Conservation (phyloP, 352 stramenopile genomes). For the Pythium aristosporum region DNA sequence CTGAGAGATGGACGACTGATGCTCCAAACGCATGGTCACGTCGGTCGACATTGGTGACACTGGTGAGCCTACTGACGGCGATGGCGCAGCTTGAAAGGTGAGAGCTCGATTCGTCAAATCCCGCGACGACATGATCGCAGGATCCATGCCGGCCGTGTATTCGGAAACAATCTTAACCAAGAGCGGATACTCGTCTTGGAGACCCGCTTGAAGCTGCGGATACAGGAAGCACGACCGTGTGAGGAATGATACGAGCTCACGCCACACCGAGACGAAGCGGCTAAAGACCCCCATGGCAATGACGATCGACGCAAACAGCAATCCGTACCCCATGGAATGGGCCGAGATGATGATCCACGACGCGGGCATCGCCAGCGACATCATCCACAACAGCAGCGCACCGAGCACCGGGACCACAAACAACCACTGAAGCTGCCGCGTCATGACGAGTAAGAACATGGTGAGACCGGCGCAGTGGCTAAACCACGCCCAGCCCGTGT, state of each 20-base stretch:
- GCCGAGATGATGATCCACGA: conserved; percentile 85
- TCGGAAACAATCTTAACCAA: conserved; percentile 83
- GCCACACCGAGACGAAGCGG: conserved; percentile 77
- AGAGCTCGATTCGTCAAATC: conserved; percentile 31
- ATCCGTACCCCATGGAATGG: conserved; percentile 72
- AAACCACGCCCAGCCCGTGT: conserved; percentile 85
- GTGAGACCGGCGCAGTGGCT: conserved; percentile 79
- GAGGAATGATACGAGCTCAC: conserved; percentile 76
- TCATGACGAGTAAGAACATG: conserved; percentile 78
- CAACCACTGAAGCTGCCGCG: conserved; percentile 65
- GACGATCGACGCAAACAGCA: conserved; percentile 69
- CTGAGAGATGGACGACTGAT: too few relatives aligned
- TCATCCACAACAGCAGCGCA: conserved; percentile 70
- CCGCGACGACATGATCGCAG: conserved; percentile 59
- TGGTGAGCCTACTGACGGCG: background rate
- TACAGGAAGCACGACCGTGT: conserved; percentile 82
- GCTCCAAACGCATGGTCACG: background rate
- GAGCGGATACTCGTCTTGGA: conserved; percentile 74
- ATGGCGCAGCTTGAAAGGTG: conserved; percentile 2
- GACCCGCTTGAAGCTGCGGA: conserved; percentile 68
- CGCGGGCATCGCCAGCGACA: conserved; percentile 72
- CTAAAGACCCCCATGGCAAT: conserved; percentile 81
- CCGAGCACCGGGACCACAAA: conserved; percentile 68
- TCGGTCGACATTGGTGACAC: conserved; percentile 1
- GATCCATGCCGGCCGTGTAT: conserved; percentile 79